Base-by-base conservation (phyloP, 169 alveolate genomes). In the Ichthyophthirius multifiliis region DNA sequence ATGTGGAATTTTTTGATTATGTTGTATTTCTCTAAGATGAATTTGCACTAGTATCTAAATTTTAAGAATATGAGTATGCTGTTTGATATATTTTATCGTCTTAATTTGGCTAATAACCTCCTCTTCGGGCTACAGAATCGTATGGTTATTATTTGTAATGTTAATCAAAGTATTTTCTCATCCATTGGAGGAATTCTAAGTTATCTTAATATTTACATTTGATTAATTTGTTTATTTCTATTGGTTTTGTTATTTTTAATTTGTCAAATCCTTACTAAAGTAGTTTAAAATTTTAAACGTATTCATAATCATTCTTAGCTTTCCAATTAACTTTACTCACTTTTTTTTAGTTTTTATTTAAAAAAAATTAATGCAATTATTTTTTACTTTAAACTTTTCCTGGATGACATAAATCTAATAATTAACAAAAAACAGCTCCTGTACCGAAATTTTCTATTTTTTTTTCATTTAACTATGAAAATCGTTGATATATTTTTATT, bases 221-320 rank as follows among this genome's bases (percentile, higher is more conserved):
- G 0, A 86, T 84, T 27, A 92, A 85, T 64, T 87, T 87, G 48
- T 75, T 74, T 13, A 88, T 89, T 65, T 92, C 91, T n/a, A 92
- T 92, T n/a, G 85, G 80, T 46, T 83, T 82, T 20, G 67, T 79
- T 41, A 89, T 76, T 31, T 71, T 89, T 48, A 82, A 74, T 20
- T 82, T 84, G n/a, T 78, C 85, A 48, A 92, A 83, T 18, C 93
- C 94, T 82, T 89, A 74, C 75, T 92, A 90, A 41, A 92, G 83
- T 16, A 92, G 67, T 76, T 89, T 92, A 76, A 74, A 92, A 82
- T 92, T 92, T 41, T 77, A 65, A 20, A 89, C 90, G 71, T 81
- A 89, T 47, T 92, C 96, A 44, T 83, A 82, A 79, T 91, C 96
- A 84, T 86, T 78, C 84, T 91, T 91, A 1, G 96, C 96, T 63